Evolutionary conservation across 345 rosid species (phyloP).

Genomic region (Citrus medica): DNA sequence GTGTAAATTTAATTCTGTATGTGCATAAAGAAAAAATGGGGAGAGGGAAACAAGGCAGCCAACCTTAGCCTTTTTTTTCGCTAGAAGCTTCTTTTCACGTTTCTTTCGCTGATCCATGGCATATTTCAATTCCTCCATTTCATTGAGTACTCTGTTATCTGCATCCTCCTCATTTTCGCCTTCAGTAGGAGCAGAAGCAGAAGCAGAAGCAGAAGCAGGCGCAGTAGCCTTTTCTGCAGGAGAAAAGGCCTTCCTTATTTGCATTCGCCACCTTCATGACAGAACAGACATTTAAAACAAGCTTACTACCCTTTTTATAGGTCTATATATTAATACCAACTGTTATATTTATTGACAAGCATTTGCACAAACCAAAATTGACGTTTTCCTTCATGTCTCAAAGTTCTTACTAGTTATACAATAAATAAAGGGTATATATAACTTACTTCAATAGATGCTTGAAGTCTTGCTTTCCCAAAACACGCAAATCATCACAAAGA

Average conservation of each 20-base stretch:
- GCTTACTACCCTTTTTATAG: not conserved
- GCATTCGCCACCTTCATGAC: constrained; percentile 80
- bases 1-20: not conserved
- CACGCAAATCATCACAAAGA: constrained; percentile 88
- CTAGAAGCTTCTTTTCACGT: constrained; percentile 59
- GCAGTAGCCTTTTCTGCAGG: constrained; percentile 55
- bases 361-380: not conserved
- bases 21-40: not conserved
- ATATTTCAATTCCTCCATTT: constrained; percentile 84
- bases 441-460: constrained; percentile 86
- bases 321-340: not conserved
- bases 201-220: constrained; percentile 23
- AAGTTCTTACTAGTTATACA: not conserved
- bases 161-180: constrained; percentile 52
- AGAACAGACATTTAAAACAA: not conserved
- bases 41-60: not conserved
- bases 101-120: constrained; percentile 82
- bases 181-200: constrained; percentile 28
- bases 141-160: constrained; percentile 84
- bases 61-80: constrained; percentile 88
- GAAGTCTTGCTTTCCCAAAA: constrained; percentile 92
- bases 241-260: constrained; percentile 67
- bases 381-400: not conserved
- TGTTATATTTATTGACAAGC: not conserved
- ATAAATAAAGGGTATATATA: not conserved